Base-by-base conservation (phyloP, 441 rosid genomes). In the Gossypium schwendimanii region DNA sequence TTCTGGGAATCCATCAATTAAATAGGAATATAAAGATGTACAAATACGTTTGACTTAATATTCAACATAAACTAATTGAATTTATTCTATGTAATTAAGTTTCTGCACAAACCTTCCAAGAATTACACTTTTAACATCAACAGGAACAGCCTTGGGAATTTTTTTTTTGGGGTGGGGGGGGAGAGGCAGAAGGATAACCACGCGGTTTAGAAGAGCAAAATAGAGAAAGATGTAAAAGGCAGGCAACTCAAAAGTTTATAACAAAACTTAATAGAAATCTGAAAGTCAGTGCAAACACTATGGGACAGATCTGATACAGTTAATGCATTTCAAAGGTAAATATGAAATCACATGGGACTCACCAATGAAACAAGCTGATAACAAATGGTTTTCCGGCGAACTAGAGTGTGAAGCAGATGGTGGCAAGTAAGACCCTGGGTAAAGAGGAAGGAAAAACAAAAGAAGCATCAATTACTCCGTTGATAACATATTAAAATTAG, bases 341-440 rank as follows among this genome's bases (percentile, higher is more conserved):
- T 21, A 18, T 3, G 24, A 55, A 31, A 65, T 61, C 71, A 52
- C 54, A 24, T 39, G 64, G 71, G 76, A 82, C 98, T 82, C 74
- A 95, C 99, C 98, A 93, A 73, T 63, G 83, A 80, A 78, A 93
- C 83, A 81, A 95, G 98, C 81, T 85, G 93, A 78, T 78, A 65
- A 80, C 97, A 87, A 49, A 91, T 83, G 79, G 84, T 88, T 83
- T 89, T 93, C 63, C 85, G 88, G 54, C 86, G 94, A 79, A 93
- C 96, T 62, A 95, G 93, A 45, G 95, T 83, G 82, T 87, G 92
- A 67, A 95, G 87, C 69, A 95, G 87, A 76, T 91, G 92, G 84
- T 79, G 76, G 83, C 99, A 93, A 39, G 95, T 86, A 44, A 91
- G 85, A 53, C 77, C 91, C 99, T 95, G 84, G 59, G 64, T 64